Evolutionary conservation across 805 yeast species (phyloP), one percentile per base, ranked within the genome.

Genomic region (Kodamaea fukazawae): DNA sequence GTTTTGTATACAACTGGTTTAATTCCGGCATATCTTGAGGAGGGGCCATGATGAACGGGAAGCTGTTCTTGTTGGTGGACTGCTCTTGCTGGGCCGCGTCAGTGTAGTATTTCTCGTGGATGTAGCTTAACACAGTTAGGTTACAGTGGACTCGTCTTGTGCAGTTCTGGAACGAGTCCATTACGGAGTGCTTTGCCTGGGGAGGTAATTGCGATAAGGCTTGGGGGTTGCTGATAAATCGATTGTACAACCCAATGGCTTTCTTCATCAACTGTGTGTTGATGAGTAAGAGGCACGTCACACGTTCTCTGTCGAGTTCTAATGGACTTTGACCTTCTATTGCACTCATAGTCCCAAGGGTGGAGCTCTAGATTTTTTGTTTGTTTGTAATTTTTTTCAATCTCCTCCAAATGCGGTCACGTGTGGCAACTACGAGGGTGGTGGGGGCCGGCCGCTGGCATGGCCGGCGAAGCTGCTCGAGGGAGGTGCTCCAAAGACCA

Each of bases 1-100:
- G 57, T 35, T 65, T 60, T n/a, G 63, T 61, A 53, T 78, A 78
- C 29, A 71, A 63, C 28, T 66, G 71, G 36, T 61, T 60, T 31
- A 78, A 60, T 47, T 76, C 82, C 0, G 81, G 79, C 60, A 76
- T 64, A 32, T 75, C 81, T 3, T 69, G 69, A 6, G 82, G 82
- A 4, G 83, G 72, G 1, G 75, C 61, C 43, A 76, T 65, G 29
- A 77, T 73, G 22, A 71, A 67, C 2, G 83, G 83, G 40, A 70
- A 70, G 54, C 57, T 36, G 53, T 48, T 51, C 44, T 59, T 56
- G 32, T 57, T 60, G 6, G 54, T 51, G 32, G 52, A 58, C 10
- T 54, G 57, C 35, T 50, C 57, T n/a, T 53, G 58, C 4, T 54
- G 46, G 3, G 55, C 57, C 7, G 58, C 53, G 40, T 56, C 55